Evolutionary conservation across 2,329 filamentous ascomycete genomes (phyloP), one percentile per base, ranked within the genome.

Genomic region (Claviceps sorghi): DNA sequence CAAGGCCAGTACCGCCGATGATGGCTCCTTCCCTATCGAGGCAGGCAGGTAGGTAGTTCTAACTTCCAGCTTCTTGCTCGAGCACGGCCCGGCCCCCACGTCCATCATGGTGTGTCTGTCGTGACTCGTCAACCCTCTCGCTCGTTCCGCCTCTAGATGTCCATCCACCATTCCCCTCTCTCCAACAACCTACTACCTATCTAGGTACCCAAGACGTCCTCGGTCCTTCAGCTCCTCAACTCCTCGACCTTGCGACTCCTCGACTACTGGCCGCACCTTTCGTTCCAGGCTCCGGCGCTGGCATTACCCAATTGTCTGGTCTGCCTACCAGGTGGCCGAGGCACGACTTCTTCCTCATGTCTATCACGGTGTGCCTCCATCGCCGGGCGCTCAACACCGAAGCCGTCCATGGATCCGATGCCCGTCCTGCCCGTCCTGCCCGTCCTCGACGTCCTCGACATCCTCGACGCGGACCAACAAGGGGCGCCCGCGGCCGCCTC

Each of bases 381-480:
- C 36, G 29, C 40, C 48, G 43, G 47, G 32, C 51, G 21, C 50
- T 51, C 48, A 36, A 48, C 36, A 46, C 44, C 42, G 36, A 54
- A 53, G 36, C 48, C 48, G 48, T 54, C 50, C 53, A 57, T 57
- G 56, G 56, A 55, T 49, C 45, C 34, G 53, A 41, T 40, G 43
- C 49, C 54, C 22, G 54, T 41, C 50, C 50, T 21, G n/a, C n/a
- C n/a, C n/a, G n/a, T n/a, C n/a, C n/a, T n/a, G n/a, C n/a, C n/a
- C n/a, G n/a, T n/a, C n/a, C n/a, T n/a, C n/a, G n/a, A n/a, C n/a
- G n/a, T n/a, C n/a, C n/a, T n/a, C 54, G 50, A 51, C 22, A 11
- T 43, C 41, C 22, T 26, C 52, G 50, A 51, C 41, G 50, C 51
- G 52, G 53, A 55, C 38, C 40, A 52, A 22, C 48, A 51, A 34